Base-by-base conservation (phyloP, 2,329 filamentous ascomycete genomes). In the Neoscytalidium dimidiatum region DNA sequence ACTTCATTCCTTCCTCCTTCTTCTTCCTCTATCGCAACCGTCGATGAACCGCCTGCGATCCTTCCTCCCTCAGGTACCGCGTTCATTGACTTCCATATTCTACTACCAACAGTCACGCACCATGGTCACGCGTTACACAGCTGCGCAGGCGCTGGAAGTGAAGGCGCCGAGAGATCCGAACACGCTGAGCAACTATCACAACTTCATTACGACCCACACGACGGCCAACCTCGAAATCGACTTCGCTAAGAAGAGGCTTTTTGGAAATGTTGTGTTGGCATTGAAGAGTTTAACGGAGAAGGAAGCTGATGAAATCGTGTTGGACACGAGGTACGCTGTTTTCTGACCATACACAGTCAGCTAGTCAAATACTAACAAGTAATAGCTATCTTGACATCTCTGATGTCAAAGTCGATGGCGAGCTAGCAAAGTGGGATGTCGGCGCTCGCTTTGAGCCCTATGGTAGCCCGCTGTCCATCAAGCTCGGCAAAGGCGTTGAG, bases 181-280 rank as follows among this genome's bases (percentile, higher is more conserved):
- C 77, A 97, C 95, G 28, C 81, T 95, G 66, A 91, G 92, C 75
- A 98, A 98, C 82, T 97, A 97, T 79, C 88, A 92, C 77, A 88
- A 90, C 64, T 97, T 92, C 88, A 84, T 87, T 67, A 97, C 92
- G 19, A 88, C 85, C 75, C 93, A 97, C 81, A 95, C 92, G 21
- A 89, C 87, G 21, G 91, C 92, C 65, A 88, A 91, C 77, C 87
- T 97, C 73, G 87, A 88, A 70, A 89, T 98, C 71, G 88, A 96
- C 73, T 99, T 98, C 76, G 86, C 90, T 67, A 84, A 88, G 74
- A 91, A 92, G 82, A 84, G 86, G 63, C 84, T 98, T 68, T 86
- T 85, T 67, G 95, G 95, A 26, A 89, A 86, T 68, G 92, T 97
- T 26, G 81, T 88, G 41, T 84, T 97, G 67, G 87, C 87, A 70